Evolutionary conservation across 176 grass and related monocot genomes (phyloP), one percentile per base, ranked within the genome.

Genomic region (Triticum timopheevii): DNA sequence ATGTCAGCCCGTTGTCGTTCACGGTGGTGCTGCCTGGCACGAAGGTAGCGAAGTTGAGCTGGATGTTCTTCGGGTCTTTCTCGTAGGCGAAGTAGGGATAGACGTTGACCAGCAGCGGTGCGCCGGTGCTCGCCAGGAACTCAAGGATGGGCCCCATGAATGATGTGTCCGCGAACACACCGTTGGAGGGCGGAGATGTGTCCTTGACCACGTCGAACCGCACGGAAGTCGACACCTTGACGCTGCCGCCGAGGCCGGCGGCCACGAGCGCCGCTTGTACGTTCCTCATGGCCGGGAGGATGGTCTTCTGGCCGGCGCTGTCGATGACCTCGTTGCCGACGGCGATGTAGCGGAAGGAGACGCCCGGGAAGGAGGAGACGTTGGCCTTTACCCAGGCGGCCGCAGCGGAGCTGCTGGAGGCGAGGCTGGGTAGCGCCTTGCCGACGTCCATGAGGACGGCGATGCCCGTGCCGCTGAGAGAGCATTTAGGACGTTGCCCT

Each of bases 281-380:
- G 86, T 93, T 97, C 68, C 65, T 61, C 90, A 97, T 94, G 49
- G 92, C 92, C 16, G 92, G 92, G 33, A 97, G 93, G 13, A 97
- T 82, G 33, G 34, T 44, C 67, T 27, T 59, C 73, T 44, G 76
- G 6, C 61, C 40, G 10, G 44, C 47, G 11, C 24, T 66, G 12
- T 45, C 80, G 23, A 52, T 75, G 7, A 97, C 66, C 85, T 93
- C 93, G 69, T 97, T 97, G 1, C 95, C 95, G 30, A 95, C 95
- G 1, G 89, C 89, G 44, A 97, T 77, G 89, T 91, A 97, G 4
- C 63, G 58, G 76, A 97, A 86, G 35, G 87, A 34, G 19, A 93
- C 88, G 38, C 12, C 66, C 24, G 85, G 47, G 81, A 85, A 82
- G 44, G 90, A 10, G 65, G 69, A 20, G 12, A 95, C 77, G 82